Evolutionary conservation across 2,329 filamentous ascomycete species (phyloP).

Genomic region (Trichoderma hamatum): DNA sequence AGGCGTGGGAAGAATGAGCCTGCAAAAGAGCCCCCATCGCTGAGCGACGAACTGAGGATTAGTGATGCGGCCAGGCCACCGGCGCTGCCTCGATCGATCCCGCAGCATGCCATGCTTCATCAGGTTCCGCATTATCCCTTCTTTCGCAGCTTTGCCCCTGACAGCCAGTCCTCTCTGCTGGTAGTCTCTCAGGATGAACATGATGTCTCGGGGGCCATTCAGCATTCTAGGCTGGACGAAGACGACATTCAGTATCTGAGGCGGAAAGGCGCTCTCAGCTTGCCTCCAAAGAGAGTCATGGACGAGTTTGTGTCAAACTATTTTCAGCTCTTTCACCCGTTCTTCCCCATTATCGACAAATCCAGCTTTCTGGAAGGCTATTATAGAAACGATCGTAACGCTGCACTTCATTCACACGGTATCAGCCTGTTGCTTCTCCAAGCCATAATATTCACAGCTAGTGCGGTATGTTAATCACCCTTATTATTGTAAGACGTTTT

Average conservation of each 20-base stretch:
- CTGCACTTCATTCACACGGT: neutral
- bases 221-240: constrained; percentile 5
- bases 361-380: constrained; percentile 27
- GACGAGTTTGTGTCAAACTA: constrained; percentile 29
- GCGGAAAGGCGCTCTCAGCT: constrained; percentile 28
- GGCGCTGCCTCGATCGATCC: neutral
- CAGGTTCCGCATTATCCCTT: constrained; percentile 28
- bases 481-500: neutral
- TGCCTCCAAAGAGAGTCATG: constrained; percentile 27
- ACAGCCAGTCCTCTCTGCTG: constrained; percentile 11
- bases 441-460: constrained; percentile 19
- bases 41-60: neutral
- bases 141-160: constrained; percentile 25
- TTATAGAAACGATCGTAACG: constrained; percentile 9
- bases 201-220: neutral
- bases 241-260: constrained; percentile 30
- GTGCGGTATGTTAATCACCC: constrained; percentile 13
- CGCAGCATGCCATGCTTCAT: constrained; percentile 18
- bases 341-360: constrained; percentile 31
- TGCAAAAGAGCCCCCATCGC: neutral
- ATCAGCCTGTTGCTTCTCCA: constrained; percentile 21
- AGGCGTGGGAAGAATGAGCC: constrained; percentile 20
- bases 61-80: neutral
- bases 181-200: neutral
- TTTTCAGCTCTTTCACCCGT: constrained; percentile 31